Conservation (phyloP, 345 rosid species). For the Clausena lansium region DNA sequence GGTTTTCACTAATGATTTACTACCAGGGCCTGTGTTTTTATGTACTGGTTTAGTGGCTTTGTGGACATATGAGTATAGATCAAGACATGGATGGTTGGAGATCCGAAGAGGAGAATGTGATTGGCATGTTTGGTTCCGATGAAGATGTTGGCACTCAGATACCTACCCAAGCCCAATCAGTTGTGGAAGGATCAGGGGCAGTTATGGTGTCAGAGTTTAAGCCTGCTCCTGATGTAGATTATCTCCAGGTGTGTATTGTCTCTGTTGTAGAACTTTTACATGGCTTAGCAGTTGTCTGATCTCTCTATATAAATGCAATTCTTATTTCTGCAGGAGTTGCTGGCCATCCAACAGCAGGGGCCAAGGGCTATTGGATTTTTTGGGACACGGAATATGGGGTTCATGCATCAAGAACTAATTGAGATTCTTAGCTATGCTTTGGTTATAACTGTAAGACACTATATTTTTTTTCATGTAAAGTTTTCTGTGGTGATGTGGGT, state of each 20-base stretch:
- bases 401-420: conserved; percentile 97
- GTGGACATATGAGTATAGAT: conserved; percentile 50
- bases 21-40: conserved; percentile 68
- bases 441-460: conserved; percentile 86
- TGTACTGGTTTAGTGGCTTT: conserved; percentile 81
- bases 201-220: conserved; percentile 62
- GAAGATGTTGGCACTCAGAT: conserved; percentile 60
- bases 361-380: conserved; percentile 96
- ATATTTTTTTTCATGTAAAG: conserved; percentile 7
- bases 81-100: conserved; percentile 37
- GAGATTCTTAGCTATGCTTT: conserved; percentile 99
- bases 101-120: conserved; percentile 39
- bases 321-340: conserved; percentile 65
- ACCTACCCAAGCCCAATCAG: conserved; percentile 72
- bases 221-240: conserved; percentile 83
- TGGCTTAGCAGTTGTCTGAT: conserved; percentile 39
- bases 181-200: conserved; percentile 78
- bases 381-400: conserved; percentile 97
- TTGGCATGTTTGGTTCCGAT: conserved; percentile 52
- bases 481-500: not conserved
- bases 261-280: not conserved
- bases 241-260: conserved; percentile 62
- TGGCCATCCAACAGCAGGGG: conserved; percentile 99
- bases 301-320: not conserved
- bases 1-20: conserved; percentile 70